A percentile compares a stretch with the other conserved stretches of the same genome.
Evolutionary conservation across 768 basidiomycete species (phyloP).

Genomic region (Rhodotorula babjevae): DNA sequence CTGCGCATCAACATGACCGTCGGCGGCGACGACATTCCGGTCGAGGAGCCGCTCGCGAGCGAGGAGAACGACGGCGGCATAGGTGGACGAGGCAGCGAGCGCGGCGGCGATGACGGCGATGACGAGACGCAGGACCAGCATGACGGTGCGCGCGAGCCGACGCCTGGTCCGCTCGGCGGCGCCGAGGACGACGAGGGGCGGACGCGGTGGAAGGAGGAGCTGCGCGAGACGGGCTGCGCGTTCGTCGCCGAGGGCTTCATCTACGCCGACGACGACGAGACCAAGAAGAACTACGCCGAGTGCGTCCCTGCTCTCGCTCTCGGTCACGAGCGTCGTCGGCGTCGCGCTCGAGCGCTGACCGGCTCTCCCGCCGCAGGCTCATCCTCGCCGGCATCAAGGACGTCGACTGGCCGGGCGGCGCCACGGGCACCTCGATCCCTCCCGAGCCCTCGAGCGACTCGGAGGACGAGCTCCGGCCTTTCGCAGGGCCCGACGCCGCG

Average conservation of each 20-base stretch:
- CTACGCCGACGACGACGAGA: constrained; percentile 1
- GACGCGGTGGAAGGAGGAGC: constrained; percentile 12
- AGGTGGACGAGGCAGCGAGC: background rate
- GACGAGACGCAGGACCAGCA: too few relatives aligned
- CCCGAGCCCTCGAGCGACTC: too few relatives aligned
- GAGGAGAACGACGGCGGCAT: background rate
- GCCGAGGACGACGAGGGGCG: background rate
- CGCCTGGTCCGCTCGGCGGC: too few relatives aligned
- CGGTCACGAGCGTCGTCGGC: background rate
- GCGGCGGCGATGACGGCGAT: background rate
- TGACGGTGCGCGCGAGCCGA: too few relatives aligned
- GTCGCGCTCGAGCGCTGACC: background rate
- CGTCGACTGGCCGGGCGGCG: background rate
- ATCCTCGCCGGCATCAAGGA: background rate
- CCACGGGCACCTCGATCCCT: too few relatives aligned
- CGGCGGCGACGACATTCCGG: background rate
- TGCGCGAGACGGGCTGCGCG: background rate
- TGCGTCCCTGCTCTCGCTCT: background rate
- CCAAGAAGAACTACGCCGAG: background rate
- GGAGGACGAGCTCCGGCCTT: background rate
- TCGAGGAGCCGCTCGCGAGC: too few relatives aligned
- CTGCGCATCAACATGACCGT: background rate
- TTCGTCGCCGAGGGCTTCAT: constrained; percentile 13
- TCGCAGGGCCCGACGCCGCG: background rate
- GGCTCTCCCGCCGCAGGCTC: background rate